A percentile compares a stretch with the other conserved stretches of the same genome.
Evolutionary conservation across 2,329 filamentous ascomycete species (phyloP).

Genomic region (Aspergillus oerlinghausenensis): DNA sequence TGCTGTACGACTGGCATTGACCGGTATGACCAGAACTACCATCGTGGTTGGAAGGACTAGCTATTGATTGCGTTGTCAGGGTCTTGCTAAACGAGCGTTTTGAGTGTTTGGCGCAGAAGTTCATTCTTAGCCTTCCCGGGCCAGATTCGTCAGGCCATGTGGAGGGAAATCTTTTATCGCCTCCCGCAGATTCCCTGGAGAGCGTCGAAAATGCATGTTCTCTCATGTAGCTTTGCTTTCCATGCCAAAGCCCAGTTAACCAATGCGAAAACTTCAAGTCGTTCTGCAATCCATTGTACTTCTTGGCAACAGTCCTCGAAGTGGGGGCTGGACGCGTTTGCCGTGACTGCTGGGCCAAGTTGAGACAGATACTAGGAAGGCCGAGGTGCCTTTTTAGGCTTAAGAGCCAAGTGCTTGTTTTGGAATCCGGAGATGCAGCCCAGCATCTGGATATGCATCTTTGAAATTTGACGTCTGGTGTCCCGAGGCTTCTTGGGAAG

Average conservation of each 20-base stretch:
- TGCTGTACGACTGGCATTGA: not conserved
- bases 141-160: not conserved
- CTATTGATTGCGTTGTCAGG: not conserved
- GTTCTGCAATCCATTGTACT: too few species aligned
- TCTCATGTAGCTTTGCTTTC: not conserved
- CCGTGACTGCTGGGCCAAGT: too few species aligned
- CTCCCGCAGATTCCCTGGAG: not conserved
- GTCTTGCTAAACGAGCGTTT: constrained; percentile 2
- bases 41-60: not conserved
- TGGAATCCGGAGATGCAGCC: too few species aligned
- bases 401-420: too few species aligned
- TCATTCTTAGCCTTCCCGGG: not conserved
- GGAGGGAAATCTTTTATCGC: not conserved
- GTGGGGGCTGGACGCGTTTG: too few species aligned
- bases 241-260: too few species aligned
- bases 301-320: too few species aligned
- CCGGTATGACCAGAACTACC: not conserved
- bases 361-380: too few species aligned
- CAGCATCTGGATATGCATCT: too few species aligned
- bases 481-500: not conserved
- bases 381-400: too few species aligned
- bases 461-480: not conserved
- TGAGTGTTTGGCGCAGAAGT: not conserved
- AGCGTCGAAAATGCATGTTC: not conserved
- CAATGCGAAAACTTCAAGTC: too few species aligned